Conservation (phyloP, 257 asterid genomes). For the Echites panduratus region DNA sequence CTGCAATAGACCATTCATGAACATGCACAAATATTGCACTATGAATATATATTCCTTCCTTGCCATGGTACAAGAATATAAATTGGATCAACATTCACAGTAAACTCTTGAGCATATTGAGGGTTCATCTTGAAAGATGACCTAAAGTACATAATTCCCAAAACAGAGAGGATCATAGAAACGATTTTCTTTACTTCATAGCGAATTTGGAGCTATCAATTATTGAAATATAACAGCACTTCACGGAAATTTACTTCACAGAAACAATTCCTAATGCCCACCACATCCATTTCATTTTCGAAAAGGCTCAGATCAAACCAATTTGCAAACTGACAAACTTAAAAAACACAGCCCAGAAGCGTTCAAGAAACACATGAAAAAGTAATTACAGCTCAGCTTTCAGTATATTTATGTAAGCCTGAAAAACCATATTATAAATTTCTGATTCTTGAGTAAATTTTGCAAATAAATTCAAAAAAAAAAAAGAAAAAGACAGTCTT, state of each 20-base stretch:
- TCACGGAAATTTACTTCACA: not conserved
- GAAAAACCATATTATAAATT: too few relatives aligned
- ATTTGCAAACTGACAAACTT: not conserved
- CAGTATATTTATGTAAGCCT: not conserved
- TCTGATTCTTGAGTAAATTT: not conserved
- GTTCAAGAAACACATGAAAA: not conserved
- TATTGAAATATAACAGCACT: not conserved
- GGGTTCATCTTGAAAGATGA: not conserved
- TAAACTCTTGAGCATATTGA: not conserved
- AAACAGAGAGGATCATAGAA: not conserved
- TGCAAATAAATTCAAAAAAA: too few relatives aligned
- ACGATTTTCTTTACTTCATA: not conserved
- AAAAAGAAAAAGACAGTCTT: not conserved
- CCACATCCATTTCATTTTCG: not conserved
- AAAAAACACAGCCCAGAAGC: not conserved
- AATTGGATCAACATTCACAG: not conserved
- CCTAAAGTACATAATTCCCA: not conserved
- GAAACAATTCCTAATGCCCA: not conserved
- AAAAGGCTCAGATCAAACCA: not conserved
- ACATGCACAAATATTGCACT: not conserved
- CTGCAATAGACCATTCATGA: not conserved
- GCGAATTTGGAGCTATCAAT: not conserved
- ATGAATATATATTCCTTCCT: not conserved
- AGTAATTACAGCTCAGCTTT: not conserved
- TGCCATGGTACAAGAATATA: not conserved